These are phyloP conservation scores for Geranium brycei DNA, from an alignment of 345 rosid species.

Conservation along the genomic window DNA sequence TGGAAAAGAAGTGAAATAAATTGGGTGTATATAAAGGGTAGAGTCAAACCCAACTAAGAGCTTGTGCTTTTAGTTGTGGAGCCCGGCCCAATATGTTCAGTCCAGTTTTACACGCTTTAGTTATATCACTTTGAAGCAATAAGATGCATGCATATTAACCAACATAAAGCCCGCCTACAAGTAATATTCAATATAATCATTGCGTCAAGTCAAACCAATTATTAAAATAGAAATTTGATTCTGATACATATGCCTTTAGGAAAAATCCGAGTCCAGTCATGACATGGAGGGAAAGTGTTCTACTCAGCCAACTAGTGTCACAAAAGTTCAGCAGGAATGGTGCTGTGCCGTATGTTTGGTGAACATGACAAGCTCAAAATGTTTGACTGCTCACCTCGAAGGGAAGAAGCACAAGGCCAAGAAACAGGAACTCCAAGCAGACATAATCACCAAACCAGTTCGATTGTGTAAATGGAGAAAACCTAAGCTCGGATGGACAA, in stretches of 20 bases:
- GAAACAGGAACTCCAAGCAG: conserved; percentile 7
- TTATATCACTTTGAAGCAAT: no score
- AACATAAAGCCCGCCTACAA: no score
- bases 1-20: no score
- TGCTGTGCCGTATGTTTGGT: conserved; percentile 23
- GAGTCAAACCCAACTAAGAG: no score
- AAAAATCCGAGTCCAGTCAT: background rate
- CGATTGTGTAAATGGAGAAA: conserved; percentile 23
- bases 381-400: conserved; percentile 17
- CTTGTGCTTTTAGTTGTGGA: no score
- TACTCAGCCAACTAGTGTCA: background rate
- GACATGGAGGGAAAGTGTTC: background rate
- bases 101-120: no score
- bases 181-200: no score
- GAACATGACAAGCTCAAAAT: conserved; percentile 14
- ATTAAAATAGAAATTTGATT: no score
- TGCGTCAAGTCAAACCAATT: no score
- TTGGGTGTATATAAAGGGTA: no score
- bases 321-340: conserved; percentile 19
- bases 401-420: conserved; percentile 23
- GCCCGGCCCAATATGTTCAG: no score
- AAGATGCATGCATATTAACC: no score
- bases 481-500: conserved; percentile 22
- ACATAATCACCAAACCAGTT: conserved; percentile 11
- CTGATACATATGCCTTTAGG: conserved; percentile 1